phyloP scores from a whole-genome alignment of 495 filamentous ascomycete genomes.

The Cryomyces minteri region DNA sequence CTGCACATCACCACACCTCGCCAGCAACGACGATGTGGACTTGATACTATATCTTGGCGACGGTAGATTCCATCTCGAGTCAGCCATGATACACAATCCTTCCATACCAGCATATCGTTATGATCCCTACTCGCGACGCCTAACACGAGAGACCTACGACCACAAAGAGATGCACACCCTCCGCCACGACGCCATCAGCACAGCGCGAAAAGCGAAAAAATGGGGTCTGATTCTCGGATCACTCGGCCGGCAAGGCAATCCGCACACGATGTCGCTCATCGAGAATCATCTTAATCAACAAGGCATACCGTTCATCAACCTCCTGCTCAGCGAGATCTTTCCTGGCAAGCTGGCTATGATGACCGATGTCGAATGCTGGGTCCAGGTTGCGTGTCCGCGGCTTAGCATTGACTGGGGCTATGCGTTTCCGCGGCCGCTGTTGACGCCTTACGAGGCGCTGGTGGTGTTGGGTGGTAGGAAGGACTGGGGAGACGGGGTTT shows the following conservation, averaged over 20 bases:
- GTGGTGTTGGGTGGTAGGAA: slow-evolving; percentile 63
- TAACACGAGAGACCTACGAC: slow-evolving; percentile 77
- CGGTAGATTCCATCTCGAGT: slow-evolving; percentile 92
- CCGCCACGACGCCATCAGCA: slow-evolving; percentile 54
- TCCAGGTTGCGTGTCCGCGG: slow-evolving; percentile 88
- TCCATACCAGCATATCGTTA: slow-evolving; percentile 81
- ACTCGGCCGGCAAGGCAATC: slow-evolving; percentile 86
- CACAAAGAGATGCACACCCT: slow-evolving; percentile 78
- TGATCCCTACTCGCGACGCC: slow-evolving; percentile 82
- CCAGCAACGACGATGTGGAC: slow-evolving; percentile 39
- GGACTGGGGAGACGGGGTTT: slow-evolving; percentile 50
- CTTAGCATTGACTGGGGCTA: slow-evolving; percentile 98
- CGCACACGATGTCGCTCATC: slow-evolving; percentile 74
- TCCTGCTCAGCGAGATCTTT: slow-evolving; percentile 86
- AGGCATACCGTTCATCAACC: slow-evolving; percentile 60
- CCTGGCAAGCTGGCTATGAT: slow-evolving; percentile 87
- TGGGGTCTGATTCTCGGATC: slow-evolving; percentile 93
- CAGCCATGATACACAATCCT: slow-evolving; percentile 97
- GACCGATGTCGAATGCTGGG: slow-evolving; percentile 91
- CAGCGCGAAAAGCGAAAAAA: slow-evolving; percentile 56
- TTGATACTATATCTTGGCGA: slow-evolving; percentile 86
- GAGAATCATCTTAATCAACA: slow-evolving; percentile 49
- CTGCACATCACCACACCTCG: slow-evolving; percentile 73
- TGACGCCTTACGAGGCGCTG: slow-evolving; percentile 91
- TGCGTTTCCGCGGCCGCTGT: slow-evolving; percentile 69